phyloP scores from a whole-genome alignment of 1,139 yeast species.

The Nakaseomyces bracarensis region DNA sequence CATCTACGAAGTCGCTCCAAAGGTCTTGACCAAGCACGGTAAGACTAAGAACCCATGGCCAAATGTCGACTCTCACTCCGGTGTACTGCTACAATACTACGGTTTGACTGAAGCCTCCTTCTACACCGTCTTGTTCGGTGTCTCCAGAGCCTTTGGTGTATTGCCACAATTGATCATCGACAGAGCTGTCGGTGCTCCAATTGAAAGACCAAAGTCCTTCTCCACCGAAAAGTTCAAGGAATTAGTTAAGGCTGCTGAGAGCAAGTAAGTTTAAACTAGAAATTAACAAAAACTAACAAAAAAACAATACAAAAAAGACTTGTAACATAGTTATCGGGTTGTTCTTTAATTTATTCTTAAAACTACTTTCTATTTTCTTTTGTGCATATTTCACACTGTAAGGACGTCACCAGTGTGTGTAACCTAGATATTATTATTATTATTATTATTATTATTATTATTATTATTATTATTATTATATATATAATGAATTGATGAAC shows the following conservation, averaged over 20 bases:
- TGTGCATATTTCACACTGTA: too few species aligned
- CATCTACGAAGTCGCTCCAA: slow-evolving; percentile 93
- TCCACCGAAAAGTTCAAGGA: slow-evolving; percentile 46
- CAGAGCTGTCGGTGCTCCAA: slow-evolving; percentile 90
- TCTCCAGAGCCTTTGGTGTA: slow-evolving; percentile 95
- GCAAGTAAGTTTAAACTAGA: slow-evolving; percentile 1
- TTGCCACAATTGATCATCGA: slow-evolving; percentile 94
- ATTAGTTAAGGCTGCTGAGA: slow-evolving; percentile 33
- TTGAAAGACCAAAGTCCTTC: slow-evolving; percentile 97
- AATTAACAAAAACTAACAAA: too few species aligned
- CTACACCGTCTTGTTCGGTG: slow-evolving; percentile 98
- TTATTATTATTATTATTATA: not conserved
- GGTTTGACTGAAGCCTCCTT: slow-evolving; percentile 91
- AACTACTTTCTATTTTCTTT: too few species aligned
- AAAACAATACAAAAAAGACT: not conserved
- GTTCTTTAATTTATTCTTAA: slow-evolving; percentile 1
- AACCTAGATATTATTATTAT: too few species aligned
- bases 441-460: too few species aligned
- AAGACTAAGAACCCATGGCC: slow-evolving; percentile 99
- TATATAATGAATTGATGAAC: slow-evolving; percentile 5
- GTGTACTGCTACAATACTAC: slow-evolving; percentile 93
- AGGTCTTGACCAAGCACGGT: slow-evolving; percentile 91
- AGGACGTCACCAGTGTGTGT: too few species aligned
- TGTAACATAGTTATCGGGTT: not conserved
- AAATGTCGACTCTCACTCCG: slow-evolving; percentile 96